Conservation (phyloP, 345 rosid genomes). For the Hibiscus mutabilis region DNA sequence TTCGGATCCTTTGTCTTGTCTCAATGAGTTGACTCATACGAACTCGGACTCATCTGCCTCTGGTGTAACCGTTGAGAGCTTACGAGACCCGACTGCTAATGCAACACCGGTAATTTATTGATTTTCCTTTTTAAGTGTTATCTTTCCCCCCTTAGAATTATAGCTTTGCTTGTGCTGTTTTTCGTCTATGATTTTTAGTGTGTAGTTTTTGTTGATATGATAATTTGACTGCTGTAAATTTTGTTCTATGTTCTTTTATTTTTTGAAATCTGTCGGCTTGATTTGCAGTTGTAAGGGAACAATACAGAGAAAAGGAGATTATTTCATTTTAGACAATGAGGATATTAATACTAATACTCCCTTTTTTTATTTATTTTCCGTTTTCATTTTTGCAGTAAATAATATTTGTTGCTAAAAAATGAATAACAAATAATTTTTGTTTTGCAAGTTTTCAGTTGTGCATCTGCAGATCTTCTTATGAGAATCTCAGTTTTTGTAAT, state of each 20-base stretch:
- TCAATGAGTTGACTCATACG: constrained; percentile 25
- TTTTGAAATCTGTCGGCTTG: not conserved
- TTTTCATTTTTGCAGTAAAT: not conserved
- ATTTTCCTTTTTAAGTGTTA: not conserved
- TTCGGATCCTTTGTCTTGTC: constrained; percentile 29
- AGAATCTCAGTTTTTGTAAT: not conserved
- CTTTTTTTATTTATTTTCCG: not conserved
- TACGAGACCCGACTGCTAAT: constrained; percentile 11
- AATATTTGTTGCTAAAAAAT: not conserved
- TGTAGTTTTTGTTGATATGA: not conserved
- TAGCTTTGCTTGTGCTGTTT: not conserved
- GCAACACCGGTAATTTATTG: constrained; percentile 27
- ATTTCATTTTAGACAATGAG: too few relatives aligned
- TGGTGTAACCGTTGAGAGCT: constrained; percentile 27
- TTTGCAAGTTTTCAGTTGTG: not conserved
- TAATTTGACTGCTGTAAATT: not conserved
- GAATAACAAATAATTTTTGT: not conserved
- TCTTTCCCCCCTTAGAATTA: too few relatives aligned
- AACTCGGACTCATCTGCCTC: constrained; percentile 43
- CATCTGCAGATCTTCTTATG: not conserved
- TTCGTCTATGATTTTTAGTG: not conserved
- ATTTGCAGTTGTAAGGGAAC: not conserved
- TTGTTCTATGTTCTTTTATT: not conserved
- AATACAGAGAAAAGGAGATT: not conserved
- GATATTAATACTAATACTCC: not conserved